phyloP scores from a whole-genome alignment of 2,329 filamentous ascomycete genomes.

The Fusarium cicatricum region DNA sequence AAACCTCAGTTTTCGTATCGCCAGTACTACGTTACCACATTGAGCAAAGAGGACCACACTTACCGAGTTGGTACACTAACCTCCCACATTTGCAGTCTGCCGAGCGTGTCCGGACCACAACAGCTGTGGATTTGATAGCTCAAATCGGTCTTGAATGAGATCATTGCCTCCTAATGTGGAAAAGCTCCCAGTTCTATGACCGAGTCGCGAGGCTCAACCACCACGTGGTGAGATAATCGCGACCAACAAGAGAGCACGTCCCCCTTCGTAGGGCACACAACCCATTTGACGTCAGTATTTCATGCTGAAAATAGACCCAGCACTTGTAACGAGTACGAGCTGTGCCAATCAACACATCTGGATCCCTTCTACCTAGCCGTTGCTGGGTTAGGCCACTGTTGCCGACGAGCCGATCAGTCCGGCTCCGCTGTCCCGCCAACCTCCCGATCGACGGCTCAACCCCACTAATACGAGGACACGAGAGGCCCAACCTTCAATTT shows the following conservation, averaged over 20 bases:
- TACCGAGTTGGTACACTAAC: neutral
- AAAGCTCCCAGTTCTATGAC: neutral
- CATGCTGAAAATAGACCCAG: constrained; percentile 1
- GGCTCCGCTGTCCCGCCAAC: constrained; percentile 2
- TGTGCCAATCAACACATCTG: neutral
- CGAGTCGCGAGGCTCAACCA: neutral
- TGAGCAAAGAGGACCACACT: no score
- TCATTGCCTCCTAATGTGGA: neutral
- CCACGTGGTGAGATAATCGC: neutral
- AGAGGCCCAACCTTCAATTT: neutral
- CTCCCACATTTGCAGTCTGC: neutral
- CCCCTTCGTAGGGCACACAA: neutral
- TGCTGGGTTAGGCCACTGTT: neutral
- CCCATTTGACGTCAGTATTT: constrained; percentile 12
- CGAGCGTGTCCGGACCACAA: no score
- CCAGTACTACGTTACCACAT: no score
- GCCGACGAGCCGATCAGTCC: constrained; percentile 5
- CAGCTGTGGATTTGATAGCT: constrained; percentile 1
- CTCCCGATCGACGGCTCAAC: neutral
- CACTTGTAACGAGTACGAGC: no score
- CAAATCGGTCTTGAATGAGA: neutral
- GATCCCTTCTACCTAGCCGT: neutral
- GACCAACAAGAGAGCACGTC: no score
- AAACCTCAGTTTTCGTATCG: neutral
- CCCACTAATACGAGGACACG: constrained; percentile 1